Base-by-base conservation (phyloP, 768 basidiomycete genomes). In the Mycena kentingensis region DNA sequence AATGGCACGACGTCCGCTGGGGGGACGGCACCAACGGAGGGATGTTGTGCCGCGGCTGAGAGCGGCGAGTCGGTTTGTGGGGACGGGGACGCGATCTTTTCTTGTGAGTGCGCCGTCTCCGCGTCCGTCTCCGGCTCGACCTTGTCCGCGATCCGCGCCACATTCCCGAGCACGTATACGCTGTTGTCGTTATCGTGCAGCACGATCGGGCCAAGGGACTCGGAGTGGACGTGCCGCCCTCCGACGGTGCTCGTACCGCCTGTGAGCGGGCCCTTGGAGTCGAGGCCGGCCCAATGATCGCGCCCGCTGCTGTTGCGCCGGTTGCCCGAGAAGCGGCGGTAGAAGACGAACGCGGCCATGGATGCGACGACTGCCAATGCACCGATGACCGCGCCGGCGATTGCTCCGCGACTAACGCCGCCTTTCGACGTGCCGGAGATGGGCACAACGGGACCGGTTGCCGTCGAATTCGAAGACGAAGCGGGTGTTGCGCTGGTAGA, bases 181-280 rank as follows among this genome's bases (percentile, higher is more conserved):
- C 26, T 42, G 21, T 19, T 42, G 41, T 42, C 41, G 21, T 19
- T 42, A 24, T 42, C 41, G 21, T 42, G 41, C 41, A 42, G 41
- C 8, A 42, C 22, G 25, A 42, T 42, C 5, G 41, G 41, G 10
- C 41, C 41, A 11, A 42, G 10, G 25, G 41, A 42, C 26, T 42
- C 41, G 8, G 41, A 42, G n/a, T 42, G 41, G 25, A 42, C 21
- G n/a, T 42, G 41, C 11, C 37, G 37, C 13, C 37, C 37, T 8
- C 37, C 37, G 8, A 8, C 37, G 8, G 41, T 12, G 26, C 41
- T 42, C 7, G 41, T 19, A 24, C 22, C 5, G 41, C 22, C n/a
- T n/a, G n/a, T n/a, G n/a, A n/a, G n/a, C n/a, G n/a, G 41, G n/a
- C 36, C 36, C 19, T 37, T 37, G 36, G 11, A 10, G 11, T 42